Evolutionary conservation across 805 yeast genomes (phyloP), one percentile per base, ranked within the genome.

Genomic region (Wickerhamomyces strasburgensis): DNA sequence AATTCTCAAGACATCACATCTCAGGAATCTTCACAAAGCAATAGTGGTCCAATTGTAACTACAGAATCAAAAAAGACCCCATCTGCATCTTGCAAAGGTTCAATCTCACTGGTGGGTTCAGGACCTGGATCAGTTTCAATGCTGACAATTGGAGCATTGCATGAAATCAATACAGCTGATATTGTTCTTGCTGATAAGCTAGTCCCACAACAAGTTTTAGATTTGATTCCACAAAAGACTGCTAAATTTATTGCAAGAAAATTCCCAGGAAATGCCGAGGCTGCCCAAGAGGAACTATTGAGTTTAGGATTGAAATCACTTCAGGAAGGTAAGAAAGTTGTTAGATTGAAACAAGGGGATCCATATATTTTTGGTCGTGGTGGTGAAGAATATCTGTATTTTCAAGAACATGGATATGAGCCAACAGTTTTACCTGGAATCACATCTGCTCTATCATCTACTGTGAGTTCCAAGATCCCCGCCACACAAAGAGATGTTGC

Each of bases 361-460:
- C 98, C 98, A 8, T 90, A 87, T 59, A 84, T 90, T 23, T 90
- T 86, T 57, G 98, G 98, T 4, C 76, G 98, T 45, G 98, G 98
- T 30, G 96, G 96, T 28, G 98, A 90, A 62, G 98, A 90, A 54
- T 85, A 60, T 56, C 51, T 75, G 8, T 89, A 68, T 56, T 90
- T 90, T 60, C 52, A 68, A 19, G 51, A 67, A 16, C 73, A 81
- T 49, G 96, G 95, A 0, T 86, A 53, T 49, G 67, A 58, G 14
- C 95, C 96, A 13, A 49, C 58, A 5, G 96, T 90, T 2, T 54
- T 90, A 9, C 90, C 97, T 0, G 98, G 98, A 2, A 70, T 90
- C 36, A 80, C 95, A 5, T 85, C 96, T 4, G 94, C 97, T 0
- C 68, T 90, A 32, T 84, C 95, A 0, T 89, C 96, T 0, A 88